These are phyloP conservation scores for Saturnispora dispora DNA, from an alignment of 805 yeast species.

Conservation along the genomic window DNA sequence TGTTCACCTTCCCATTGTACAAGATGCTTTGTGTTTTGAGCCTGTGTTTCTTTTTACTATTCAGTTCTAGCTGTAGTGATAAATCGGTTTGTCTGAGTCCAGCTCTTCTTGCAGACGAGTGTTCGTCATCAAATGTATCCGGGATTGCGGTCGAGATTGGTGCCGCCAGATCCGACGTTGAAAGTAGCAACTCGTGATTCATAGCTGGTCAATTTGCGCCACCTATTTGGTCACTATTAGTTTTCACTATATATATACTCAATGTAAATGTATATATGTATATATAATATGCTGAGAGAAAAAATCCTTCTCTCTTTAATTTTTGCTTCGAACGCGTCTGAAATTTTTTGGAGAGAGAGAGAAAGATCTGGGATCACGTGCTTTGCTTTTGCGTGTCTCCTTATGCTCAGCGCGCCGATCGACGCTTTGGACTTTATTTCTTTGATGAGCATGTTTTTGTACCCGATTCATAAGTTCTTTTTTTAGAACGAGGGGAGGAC, in stretches of 20 bases:
- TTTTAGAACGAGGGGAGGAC: background rate
- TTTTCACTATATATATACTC: background rate
- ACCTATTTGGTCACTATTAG: background rate
- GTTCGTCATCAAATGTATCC: conserved; percentile 21
- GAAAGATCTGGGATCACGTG: background rate
- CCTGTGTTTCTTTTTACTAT: conserved; percentile 22
- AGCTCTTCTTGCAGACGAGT: conserved; percentile 21
- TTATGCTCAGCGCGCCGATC: background rate
- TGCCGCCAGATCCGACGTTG: conserved; percentile 3
- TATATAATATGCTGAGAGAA: background rate
- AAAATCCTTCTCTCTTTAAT: background rate
- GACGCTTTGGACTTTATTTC: background rate
- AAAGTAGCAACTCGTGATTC: background rate
- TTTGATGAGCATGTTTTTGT: too few relatives aligned
- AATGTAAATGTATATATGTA: too few relatives aligned
- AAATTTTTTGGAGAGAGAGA: too few relatives aligned
- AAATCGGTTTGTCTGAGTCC: conserved; percentile 27
- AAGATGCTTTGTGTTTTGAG: conserved; percentile 18
- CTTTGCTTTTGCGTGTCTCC: background rate
- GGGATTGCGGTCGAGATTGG: conserved; percentile 3
- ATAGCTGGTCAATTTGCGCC: background rate
- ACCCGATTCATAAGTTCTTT: background rate
- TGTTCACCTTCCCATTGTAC: conserved; percentile 7
- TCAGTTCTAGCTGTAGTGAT: conserved; percentile 19
- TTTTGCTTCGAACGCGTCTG: too few relatives aligned